Base-by-base conservation (phyloP, 768 basidiomycete species). In the Pulveroboletus sp. region DNA sequence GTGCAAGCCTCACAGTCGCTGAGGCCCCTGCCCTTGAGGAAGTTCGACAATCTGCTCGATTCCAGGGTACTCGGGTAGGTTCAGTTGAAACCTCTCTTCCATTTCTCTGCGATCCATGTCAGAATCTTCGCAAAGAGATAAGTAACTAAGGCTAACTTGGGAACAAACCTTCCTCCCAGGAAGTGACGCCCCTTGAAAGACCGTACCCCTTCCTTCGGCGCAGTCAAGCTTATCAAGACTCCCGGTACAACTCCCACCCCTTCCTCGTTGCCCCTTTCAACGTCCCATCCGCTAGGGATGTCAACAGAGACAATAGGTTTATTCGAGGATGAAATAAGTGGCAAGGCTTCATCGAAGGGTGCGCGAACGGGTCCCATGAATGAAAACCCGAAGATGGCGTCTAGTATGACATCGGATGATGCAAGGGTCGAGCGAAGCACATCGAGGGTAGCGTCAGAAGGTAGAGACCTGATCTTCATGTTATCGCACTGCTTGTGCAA, bases 331-430 rank as follows among this genome's bases (percentile, higher is more conserved):
- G 78, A 72, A 39, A 96, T 70, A 7, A 89, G 73, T 8, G 78
- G 74, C 1, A 99, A 77, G 35, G 84, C 85, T 0, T 70, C 62
- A 58, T 92, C 84, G 69, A 98, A 99, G 0, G 96, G 96, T 8
- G 84, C 69, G 10, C 96, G 86, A 6, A 93, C 78, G 32, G 96
- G 94, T 0, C 88, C 86, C 51, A 86, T 77, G 80, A 98, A 99
- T 1, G 94, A 97, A 73, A 99, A 98, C 5, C 95, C 96, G 59
- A 99, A 99, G 50, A 99, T 88, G 5, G 94, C 92, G 63, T 99
- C 96, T 47, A 99, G 75, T 17, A 98, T 79, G 38, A 96, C 83
- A 66, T 96, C 89, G 5, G 82, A 80, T 28, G 77, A 73, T 7
- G 72, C 61, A 33, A 88, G 73, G 6, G 79, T 78, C 38, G 70